Evolutionary conservation across 345 rosid genomes (phyloP), one percentile per base, ranked within the genome.

Genomic region (Rubroshorea leprosula): DNA sequence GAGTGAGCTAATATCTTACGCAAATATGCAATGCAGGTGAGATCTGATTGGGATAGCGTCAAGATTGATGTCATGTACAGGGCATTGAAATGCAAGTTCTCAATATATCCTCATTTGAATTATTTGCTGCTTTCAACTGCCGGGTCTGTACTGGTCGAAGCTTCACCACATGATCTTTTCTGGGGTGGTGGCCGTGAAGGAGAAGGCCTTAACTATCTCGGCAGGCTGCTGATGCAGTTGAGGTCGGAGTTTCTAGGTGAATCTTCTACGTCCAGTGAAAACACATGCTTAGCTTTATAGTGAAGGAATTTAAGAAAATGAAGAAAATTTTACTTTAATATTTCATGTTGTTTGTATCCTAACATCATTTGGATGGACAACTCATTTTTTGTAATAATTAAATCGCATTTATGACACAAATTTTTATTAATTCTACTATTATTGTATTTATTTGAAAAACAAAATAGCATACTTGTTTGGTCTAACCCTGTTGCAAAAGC

Each of bases 161-260:
- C 98, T 57, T 88, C 96, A 23, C 98, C 96, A 1, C 95, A 88
- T 22, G 90, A 91, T 80, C 90, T 82, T 10, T 91, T 85, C 53
- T 91, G 98, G 98, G 96, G 96, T 17, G 96, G 98, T 52, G 96
- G 98, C 23, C 79, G 96, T 3, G 98, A 91, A 43, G 98, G 95
- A 31, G 98, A 91, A 77, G 96, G 96, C 67, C 77, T 91, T 23
- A 88, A 91, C 72, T 79, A 91, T 72, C 84, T 91, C 26, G 98
- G 98, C 39, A 73, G 98, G 76, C 65, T 88, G 51, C 79, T 91
- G 49, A 87, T 88, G 98, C 92, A 72, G 66, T 74, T 91, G 69
- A 83, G 98, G 63, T 79, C 98, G 8, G 90, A 86, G 78, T 88
- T 74, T 78, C 81, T 88, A 22, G 82, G 80, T 5, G 85, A 86